Base-by-base conservation (phyloP, 805 yeast species). In the Blastobotrys robertii region DNA sequence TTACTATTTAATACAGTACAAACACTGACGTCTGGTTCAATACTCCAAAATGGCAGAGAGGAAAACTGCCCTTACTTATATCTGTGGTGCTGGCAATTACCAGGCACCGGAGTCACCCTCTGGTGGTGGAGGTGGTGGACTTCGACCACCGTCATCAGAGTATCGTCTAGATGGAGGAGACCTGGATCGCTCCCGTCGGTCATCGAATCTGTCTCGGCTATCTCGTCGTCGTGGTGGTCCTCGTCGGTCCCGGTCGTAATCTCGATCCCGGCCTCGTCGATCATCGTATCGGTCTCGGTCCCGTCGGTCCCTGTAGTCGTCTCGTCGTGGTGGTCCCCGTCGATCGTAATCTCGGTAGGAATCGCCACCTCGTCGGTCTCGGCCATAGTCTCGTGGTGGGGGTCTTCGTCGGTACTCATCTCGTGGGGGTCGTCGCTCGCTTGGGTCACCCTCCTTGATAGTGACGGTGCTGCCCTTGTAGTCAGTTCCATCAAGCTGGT, bases 401-500 rank as follows among this genome's bases (percentile, higher is more conserved):
- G 47, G 41, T 30, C 54, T 42, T 14, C 54, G 45, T 12, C 47
- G 33, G 28, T 41, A 40, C 35, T 43, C 52, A 16, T 46, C 49
- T 30, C 56, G 25, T 19, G 25, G 25, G 6, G 25, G 25, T 19
- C 25, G 25, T 19, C 42, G 32, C 46, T 43, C 35, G 42, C 32
- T 19, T 19, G 25, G 25, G 6, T 19, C 25, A 6, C 25, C 96
- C 66, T 78, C 84, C 69, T 79, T 85, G 42, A 87, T 83, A 39
- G 74, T 62, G 43, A 87, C 68, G 39, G 70, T 67, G 42, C 75
- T 61, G 52, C 87, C 95, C 60, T 76, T 75, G 70, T 76, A 79
- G 48, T 80, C 90, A 48, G 77, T 69, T 52, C 81, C 84, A 62
- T 79, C 79, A 55, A 84, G 70, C 59, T 76, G 74, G 46, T 77